Percentiles rank a stretch among this genome's conserved stretches.
These are phyloP conservation scores for Yamadazyma taylorii DNA, from an alignment of 1,139 yeast genomes.

Conservation along the genomic window DNA sequence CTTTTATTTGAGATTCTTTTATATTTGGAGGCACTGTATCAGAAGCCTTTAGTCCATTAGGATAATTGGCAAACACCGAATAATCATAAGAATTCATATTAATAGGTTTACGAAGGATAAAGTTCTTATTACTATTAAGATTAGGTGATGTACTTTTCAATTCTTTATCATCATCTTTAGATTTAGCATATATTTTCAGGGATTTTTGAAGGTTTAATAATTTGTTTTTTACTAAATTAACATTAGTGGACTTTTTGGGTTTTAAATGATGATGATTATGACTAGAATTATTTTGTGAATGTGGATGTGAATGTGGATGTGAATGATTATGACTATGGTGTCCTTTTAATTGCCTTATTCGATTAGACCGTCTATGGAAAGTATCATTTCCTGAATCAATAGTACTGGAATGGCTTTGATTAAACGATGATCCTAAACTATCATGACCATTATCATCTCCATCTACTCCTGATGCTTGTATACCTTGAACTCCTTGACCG, in stretches of 20 bases:
- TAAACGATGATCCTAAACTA: neutral
- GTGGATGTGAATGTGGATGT: slow-evolving; percentile 12
- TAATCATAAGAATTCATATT: slow-evolving; percentile 25
- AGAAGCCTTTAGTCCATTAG: slow-evolving; percentile 19
- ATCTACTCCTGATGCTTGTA: neutral
- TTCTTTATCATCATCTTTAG: slow-evolving; percentile 11
- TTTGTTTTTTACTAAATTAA: slow-evolving; percentile 28
- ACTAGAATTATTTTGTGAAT: slow-evolving; percentile 10
- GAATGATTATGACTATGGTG: slow-evolving; percentile 10
- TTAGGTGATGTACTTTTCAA: slow-evolving; percentile 5
- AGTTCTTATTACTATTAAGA: slow-evolving; percentile 12
- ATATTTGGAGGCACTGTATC: slow-evolving; percentile 25
- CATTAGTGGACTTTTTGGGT: slow-evolving; percentile 22
- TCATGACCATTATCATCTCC: neutral
- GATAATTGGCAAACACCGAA: slow-evolving; percentile 26
- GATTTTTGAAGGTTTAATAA: slow-evolving; percentile 32
- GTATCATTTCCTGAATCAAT: slow-evolving; percentile 2
- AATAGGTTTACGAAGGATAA: slow-evolving; percentile 20
- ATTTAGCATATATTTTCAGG: slow-evolving; percentile 16
- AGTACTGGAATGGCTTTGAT: neutral
- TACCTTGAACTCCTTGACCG: neutral
- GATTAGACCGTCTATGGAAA: slow-evolving; percentile 2
- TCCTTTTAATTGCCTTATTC: slow-evolving; percentile 7
- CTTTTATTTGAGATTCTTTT: slow-evolving; percentile 41
- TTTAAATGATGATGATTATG: slow-evolving; percentile 11